Percentiles rank a stretch among this genome's conserved stretches.
phyloP scores from a whole-genome alignment of 768 basidiomycete species.

The Lyophyllum shimeji region DNA sequence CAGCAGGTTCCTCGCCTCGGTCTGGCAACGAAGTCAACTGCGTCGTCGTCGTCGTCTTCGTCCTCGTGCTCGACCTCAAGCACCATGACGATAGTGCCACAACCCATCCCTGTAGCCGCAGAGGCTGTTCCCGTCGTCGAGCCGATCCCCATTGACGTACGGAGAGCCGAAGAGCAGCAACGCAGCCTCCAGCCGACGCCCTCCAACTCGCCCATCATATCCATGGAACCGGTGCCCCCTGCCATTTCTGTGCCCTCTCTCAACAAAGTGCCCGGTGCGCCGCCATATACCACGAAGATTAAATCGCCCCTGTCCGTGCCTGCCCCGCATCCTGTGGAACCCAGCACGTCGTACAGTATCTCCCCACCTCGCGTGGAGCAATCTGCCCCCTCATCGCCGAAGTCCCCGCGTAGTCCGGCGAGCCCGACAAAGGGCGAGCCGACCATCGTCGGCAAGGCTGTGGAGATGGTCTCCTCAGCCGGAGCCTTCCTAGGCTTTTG shows the following conservation, averaged over 20 bases:
- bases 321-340: slow-evolving; percentile 28
- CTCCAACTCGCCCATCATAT: slow-evolving; percentile 56
- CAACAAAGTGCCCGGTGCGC: background rate
- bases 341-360: slow-evolving; percentile 35
- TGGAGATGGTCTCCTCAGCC: slow-evolving; percentile 78
- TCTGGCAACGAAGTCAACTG: slow-evolving; percentile 8
- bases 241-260: slow-evolving; percentile 8
- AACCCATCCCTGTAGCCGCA: background rate
- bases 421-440: slow-evolving; percentile 16
- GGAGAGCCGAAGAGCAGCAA: slow-evolving; percentile 21
- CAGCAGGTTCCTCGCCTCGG: background rate
- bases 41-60: slow-evolving; percentile 20
- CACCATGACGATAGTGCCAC: slow-evolving; percentile 22
- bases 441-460: slow-evolving; percentile 53
- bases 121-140: background rate
- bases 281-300: slow-evolving; percentile 20
- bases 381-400: slow-evolving; percentile 13
- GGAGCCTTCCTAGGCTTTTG: slow-evolving; percentile 71
- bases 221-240: slow-evolving; percentile 25
- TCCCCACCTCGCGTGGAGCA: slow-evolving; percentile 19
- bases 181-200: slow-evolving; percentile 52
- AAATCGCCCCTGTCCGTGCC: slow-evolving; percentile 32
- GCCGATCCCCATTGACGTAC: slow-evolving; percentile 11
- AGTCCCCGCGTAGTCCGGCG: slow-evolving; percentile 14
- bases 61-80: slow-evolving; percentile 26